These are phyloP conservation scores for Medicago lupulina DNA, from an alignment of 306 rosid genomes.

Conservation along the genomic window DNA sequence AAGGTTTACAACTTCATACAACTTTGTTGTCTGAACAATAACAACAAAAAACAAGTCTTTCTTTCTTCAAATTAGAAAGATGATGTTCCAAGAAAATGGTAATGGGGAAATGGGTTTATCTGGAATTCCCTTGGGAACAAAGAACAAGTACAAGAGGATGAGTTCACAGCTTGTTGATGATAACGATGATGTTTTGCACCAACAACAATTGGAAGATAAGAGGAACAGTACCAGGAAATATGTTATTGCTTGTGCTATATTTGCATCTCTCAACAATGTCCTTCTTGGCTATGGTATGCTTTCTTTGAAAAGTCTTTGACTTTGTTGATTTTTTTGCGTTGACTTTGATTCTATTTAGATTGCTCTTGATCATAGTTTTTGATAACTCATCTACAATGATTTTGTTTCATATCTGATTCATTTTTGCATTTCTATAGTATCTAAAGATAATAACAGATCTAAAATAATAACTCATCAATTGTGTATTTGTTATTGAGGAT, in stretches of 20 bases:
- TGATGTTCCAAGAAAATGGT: constrained; percentile 78
- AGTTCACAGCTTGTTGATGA: constrained; percentile 59
- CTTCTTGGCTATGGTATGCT: constrained; percentile 93
- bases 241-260: constrained; percentile 85
- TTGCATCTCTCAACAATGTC: constrained; percentile 94
- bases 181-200: constrained; percentile 55
- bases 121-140: constrained; percentile 67
- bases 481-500: not conserved
- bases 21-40: no score
- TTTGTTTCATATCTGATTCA: no score
- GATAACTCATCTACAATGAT: not conserved
- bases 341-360: constrained; percentile 8
- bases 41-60: constrained; percentile 10
- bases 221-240: constrained; percentile 63
- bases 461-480: no score
- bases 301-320: constrained; percentile 23
- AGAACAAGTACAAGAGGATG: constrained; percentile 86
- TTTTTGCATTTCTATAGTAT: not conserved
- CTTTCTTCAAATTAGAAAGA: constrained; percentile 31
- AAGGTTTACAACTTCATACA: constrained; percentile 17
- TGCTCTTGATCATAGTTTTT: constrained; percentile 22
- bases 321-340: constrained; percentile 27
- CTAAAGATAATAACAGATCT: constrained; percentile 35
- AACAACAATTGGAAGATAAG: constrained; percentile 47
- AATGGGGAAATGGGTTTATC: constrained; percentile 70